A percentile compares a stretch with the other conserved stretches of the same genome.
Evolutionary conservation across 805 yeast genomes (phyloP).

Genomic region (Pichia deserticola): DNA sequence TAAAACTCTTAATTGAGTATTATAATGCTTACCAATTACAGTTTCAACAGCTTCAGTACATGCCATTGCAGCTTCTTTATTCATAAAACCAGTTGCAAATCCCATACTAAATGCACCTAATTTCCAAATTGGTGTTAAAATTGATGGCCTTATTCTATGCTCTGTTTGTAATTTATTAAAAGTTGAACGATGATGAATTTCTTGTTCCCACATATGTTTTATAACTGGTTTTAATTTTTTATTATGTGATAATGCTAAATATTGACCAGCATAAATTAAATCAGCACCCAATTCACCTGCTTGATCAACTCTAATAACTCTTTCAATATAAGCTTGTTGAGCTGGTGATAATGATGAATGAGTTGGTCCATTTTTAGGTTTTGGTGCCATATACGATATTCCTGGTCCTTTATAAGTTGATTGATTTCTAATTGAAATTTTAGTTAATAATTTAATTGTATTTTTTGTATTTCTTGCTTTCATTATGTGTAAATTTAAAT

Average conservation of each 20-base stretch:
- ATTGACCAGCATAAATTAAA: constrained; percentile 88
- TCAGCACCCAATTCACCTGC: constrained; percentile 98
- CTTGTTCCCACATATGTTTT: constrained; percentile 98
- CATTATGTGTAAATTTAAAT: neutral
- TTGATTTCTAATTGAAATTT: constrained; percentile 9
- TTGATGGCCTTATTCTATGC: constrained; percentile 83
- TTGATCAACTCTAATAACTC: constrained; percentile 87
- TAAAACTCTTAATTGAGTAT: constrained; percentile 75
- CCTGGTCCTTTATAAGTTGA: constrained; percentile 12
- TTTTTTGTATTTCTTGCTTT: neutral
- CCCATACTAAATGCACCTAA: constrained; percentile 86
- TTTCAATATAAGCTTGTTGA: constrained; percentile 62
- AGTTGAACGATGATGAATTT: constrained; percentile 80
- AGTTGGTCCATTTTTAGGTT: constrained; percentile 16
- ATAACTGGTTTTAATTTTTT: constrained; percentile 75
- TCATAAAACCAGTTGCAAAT: constrained; percentile 71
- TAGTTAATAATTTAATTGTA: neutral
- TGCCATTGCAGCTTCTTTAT: constrained; percentile 98
- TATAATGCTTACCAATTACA: constrained; percentile 94
- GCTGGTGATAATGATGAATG: constrained; percentile 33
- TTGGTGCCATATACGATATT: constrained; percentile 3
- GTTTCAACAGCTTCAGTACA: constrained; percentile 99
- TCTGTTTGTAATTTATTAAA: constrained; percentile 70
- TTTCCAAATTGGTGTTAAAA: constrained; percentile 91
- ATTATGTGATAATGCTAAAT: constrained; percentile 57